phyloP scores from a whole-genome alignment of 2,329 filamentous ascomycete species.

The Trichoderma guizhouense region DNA sequence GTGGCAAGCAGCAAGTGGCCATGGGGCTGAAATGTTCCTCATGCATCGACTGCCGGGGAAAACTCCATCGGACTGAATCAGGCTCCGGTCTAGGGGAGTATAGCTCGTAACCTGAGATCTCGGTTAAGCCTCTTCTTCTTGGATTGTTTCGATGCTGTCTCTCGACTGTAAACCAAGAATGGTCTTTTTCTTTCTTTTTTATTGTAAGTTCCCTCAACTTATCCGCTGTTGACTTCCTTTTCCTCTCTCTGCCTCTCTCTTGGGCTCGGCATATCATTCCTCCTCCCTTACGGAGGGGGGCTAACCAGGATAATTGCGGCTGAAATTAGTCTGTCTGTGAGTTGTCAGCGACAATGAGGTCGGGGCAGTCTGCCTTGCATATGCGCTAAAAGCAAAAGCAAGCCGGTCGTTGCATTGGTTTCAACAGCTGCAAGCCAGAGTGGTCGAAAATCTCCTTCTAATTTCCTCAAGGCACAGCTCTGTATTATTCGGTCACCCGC shows the following conservation, averaged over 20 bases:
- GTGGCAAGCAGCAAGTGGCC: not conserved
- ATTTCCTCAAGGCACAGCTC: not conserved
- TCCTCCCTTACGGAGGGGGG: not conserved
- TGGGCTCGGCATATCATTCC: not conserved
- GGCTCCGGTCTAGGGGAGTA: not conserved
- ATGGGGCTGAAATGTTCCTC: not conserved
- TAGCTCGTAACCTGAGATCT: not conserved
- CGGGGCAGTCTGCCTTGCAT: constrained; percentile 2
- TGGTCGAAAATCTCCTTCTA: not conserved
- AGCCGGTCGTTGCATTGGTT: not conserved
- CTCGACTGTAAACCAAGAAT: not conserved
- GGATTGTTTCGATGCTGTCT: not conserved
- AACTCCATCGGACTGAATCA: not conserved
- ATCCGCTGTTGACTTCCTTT: not conserved
- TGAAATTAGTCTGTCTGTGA: constrained; percentile 5
- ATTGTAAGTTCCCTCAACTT: not conserved
- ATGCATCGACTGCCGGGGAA: not conserved
- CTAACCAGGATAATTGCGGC: constrained; percentile 1
- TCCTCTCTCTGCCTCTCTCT: not conserved
- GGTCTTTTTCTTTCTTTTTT: not conserved
- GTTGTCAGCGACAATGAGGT: not conserved
- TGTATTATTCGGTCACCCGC: not conserved
- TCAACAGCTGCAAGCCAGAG: not conserved
- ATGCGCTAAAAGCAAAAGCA: constrained; percentile 1
- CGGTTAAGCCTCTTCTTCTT: not conserved